These are phyloP conservation scores for Candida silvatica DNA, from an alignment of 805 yeast species.

Conservation along the genomic window DNA sequence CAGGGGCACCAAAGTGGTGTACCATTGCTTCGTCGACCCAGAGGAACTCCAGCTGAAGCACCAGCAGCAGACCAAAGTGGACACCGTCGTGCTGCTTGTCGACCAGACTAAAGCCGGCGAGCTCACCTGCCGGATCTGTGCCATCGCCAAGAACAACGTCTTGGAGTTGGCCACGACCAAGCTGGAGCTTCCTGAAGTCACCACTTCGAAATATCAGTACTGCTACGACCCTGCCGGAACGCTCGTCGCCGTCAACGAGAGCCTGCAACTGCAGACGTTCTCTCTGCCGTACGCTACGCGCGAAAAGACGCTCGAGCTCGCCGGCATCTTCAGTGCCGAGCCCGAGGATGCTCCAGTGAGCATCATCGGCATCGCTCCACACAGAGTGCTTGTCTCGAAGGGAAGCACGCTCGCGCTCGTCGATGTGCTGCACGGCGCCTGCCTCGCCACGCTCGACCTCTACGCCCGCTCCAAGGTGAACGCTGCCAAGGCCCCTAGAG, in stretches of 20 bases:
- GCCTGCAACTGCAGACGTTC: conserved; percentile 14
- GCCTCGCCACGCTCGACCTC: conserved; percentile 22
- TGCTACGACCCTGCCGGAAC: conserved; percentile 23
- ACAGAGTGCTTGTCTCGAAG: conserved; percentile 36
- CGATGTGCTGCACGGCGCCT: conserved; percentile 35
- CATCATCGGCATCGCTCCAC: conserved; percentile 32
- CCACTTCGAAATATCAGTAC: conserved; percentile 8
- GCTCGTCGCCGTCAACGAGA: conserved; percentile 14
- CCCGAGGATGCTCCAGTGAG: conserved; percentile 22
- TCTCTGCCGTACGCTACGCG: conserved; percentile 26
- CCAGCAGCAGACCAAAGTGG: conserved; percentile 13
- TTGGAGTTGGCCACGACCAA: conserved; percentile 21
- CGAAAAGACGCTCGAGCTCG: conserved; percentile 19
- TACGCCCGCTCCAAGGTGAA: conserved; percentile 21
- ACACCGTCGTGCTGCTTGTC: conserved; percentile 15
- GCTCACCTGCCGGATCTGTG: conserved; percentile 17
- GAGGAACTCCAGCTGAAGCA: conserved; percentile 16
- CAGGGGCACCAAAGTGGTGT: conserved; percentile 9
- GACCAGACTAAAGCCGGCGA: conserved; percentile 9
- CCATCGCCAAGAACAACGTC: conserved; percentile 18
- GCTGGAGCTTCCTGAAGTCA: conserved; percentile 11
- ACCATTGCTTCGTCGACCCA: conserved; percentile 20
- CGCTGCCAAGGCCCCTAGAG: conserved; percentile 16
- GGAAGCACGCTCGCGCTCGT: conserved; percentile 32
- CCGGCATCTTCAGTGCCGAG: conserved; percentile 18